Evolutionary conservation across 805 yeast genomes (phyloP).

Genomic region (Pichia deserticola): DNA sequence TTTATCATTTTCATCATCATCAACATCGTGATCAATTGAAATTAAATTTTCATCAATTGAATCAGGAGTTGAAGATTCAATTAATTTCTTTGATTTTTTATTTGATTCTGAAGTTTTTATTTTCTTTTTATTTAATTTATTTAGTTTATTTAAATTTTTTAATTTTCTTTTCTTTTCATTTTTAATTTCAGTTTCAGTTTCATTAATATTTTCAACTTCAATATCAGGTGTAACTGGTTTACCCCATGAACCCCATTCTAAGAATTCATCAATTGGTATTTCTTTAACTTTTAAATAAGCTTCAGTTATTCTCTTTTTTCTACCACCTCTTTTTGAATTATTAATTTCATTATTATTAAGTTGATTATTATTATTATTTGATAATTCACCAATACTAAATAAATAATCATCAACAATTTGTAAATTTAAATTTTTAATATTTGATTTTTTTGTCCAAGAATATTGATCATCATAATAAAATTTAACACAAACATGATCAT

Average conservation of each 20-base stretch:
- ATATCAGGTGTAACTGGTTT: constrained; percentile 25
- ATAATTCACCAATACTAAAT: constrained; percentile 25
- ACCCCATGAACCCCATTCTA: constrained; percentile 35
- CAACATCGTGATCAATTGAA: not conserved
- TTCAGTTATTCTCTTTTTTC: constrained; percentile 21
- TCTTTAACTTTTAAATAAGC: constrained; percentile 30
- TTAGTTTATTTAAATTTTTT: constrained; percentile 3
- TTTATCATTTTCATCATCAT: constrained; percentile 10
- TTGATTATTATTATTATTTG: constrained; percentile 10
- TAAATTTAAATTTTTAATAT: constrained; percentile 38
- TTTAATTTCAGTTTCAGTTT: constrained; percentile 2
- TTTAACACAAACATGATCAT: constrained; percentile 40
- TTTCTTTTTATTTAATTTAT: too few species aligned
- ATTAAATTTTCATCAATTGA: constrained; percentile 7
- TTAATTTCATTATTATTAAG: not conserved
- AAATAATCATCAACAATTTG: constrained; percentile 33
- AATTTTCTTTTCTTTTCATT: constrained; percentile 16
- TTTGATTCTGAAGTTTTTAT: not conserved
- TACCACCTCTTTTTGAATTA: constrained; percentile 6
- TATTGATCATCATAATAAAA: constrained; percentile 69
- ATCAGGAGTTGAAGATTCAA: not conserved
- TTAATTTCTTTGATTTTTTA: constrained; percentile 3
- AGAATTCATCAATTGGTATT: constrained; percentile 43
- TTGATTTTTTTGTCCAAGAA: constrained; percentile 54
- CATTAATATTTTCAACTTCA: constrained; percentile 6